A percentile compares a stretch with the other conserved stretches of the same genome.
These are phyloP conservation scores for Chaetomium cochliodes DNA, from an alignment of 495 filamentous ascomycete species.

Conservation along the genomic window DNA sequence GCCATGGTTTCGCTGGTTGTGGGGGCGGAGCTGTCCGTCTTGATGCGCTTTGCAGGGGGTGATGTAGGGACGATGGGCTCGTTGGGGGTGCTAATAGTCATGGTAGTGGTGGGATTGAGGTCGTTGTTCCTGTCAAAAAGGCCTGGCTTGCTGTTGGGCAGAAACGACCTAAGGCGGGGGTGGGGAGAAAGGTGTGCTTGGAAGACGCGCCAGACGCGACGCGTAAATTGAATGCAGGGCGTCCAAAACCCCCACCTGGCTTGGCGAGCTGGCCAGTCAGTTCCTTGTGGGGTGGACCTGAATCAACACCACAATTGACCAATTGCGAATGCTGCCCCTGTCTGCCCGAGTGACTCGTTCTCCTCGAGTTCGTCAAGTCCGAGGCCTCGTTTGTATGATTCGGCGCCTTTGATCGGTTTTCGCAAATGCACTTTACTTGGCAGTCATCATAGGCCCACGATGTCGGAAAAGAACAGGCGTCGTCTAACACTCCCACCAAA, in stretches of 20 bases:
- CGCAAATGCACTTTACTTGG: background rate
- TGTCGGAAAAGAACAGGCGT: background rate
- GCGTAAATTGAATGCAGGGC: constrained; percentile 28
- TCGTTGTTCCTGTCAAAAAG: background rate
- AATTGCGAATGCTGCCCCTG: constrained; percentile 2
- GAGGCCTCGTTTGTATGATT: too few species aligned
- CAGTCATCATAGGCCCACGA: background rate
- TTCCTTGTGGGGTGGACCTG: background rate
- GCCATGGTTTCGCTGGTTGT: constrained; percentile 22
- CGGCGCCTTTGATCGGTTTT: too few species aligned
- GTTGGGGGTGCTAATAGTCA: constrained; percentile 51
- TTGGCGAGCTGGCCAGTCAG: too few species aligned
- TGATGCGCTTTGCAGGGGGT: constrained; percentile 51
- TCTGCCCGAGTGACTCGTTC: too few species aligned
- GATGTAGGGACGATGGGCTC: constrained; percentile 42
- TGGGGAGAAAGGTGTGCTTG: constrained; percentile 6
- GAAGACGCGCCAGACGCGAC: constrained; percentile 32
- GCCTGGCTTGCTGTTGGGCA: constrained; percentile 12
- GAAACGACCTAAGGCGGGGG: background rate
- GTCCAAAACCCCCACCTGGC: background rate
- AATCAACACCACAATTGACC: constrained; percentile 16
- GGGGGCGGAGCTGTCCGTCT: constrained; percentile 33
- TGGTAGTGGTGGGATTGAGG: constrained; percentile 36
- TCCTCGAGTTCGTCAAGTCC: background rate
- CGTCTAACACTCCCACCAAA: background rate